These are phyloP conservation scores for Penicillium capsulatum DNA, from an alignment of 2,329 filamentous ascomycete genomes.

Conservation along the genomic window DNA sequence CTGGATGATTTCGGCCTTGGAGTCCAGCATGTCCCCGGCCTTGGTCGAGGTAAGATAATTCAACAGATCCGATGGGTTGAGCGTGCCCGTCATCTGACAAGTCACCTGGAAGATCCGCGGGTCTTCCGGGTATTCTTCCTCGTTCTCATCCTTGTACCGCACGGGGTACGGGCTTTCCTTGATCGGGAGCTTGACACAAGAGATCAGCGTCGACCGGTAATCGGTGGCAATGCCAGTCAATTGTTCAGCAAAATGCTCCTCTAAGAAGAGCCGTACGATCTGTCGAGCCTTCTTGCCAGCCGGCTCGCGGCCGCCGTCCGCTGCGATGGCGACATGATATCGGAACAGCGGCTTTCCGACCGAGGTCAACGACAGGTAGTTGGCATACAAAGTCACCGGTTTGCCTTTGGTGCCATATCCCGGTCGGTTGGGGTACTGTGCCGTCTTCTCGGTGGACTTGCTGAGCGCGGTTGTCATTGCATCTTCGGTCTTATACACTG, in stretches of 20 bases:
- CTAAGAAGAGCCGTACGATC: slow-evolving; percentile 47
- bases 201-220: slow-evolving; percentile 38
- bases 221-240: slow-evolving; percentile 37
- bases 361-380: slow-evolving; percentile 38
- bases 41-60: slow-evolving; percentile 41
- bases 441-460: slow-evolving; percentile 15
- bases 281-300: slow-evolving; percentile 45
- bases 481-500: slow-evolving; percentile 29
- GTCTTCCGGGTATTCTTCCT: slow-evolving; percentile 30
- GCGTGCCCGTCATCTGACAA: slow-evolving; percentile 31
- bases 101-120: slow-evolving; percentile 36
- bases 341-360: slow-evolving; percentile 38
- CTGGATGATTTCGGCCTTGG: slow-evolving; percentile 52
- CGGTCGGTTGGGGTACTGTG: slow-evolving; percentile 34
- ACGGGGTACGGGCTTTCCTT: slow-evolving; percentile 24
- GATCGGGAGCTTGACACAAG: slow-evolving; percentile 25
- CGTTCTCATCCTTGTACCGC: slow-evolving; percentile 35
- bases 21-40: slow-evolving; percentile 35
- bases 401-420: slow-evolving; percentile 36
- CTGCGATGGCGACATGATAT: slow-evolving; percentile 39
- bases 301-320: slow-evolving; percentile 23
- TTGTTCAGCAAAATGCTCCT: slow-evolving; percentile 31
- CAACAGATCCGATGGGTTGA: slow-evolving; percentile 42
- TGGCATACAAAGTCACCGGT: slow-evolving; percentile 35
- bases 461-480: slow-evolving; percentile 23